phyloP scores from a whole-genome alignment of 306 rosid species.

The Cicer cuneatum region DNA sequence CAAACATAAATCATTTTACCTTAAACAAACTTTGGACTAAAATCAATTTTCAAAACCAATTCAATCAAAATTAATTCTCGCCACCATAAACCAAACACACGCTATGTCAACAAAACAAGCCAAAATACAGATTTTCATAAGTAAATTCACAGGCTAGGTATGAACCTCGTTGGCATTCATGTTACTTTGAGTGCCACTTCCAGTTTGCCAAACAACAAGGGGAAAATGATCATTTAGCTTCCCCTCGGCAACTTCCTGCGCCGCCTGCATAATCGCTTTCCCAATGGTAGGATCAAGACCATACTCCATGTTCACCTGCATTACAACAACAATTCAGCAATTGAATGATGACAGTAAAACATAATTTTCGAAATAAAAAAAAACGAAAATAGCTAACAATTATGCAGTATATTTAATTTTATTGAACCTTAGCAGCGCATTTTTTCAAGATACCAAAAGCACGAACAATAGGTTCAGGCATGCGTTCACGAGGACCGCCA shows the following conservation, averaged over 20 bases:
- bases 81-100: too few relatives aligned
- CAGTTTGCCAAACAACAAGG: slow-evolving; percentile 99
- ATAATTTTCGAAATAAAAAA: neutral
- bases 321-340: neutral
- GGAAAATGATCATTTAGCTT: slow-evolving; percentile 94
- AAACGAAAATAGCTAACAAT: neutral
- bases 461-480: slow-evolving; percentile 96
- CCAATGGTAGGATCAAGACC: slow-evolving; percentile 89
- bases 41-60: too few relatives aligned
- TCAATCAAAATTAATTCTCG: too few relatives aligned
- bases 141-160: neutral
- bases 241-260: slow-evolving; percentile 97
- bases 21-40: too few relatives aligned
- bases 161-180: slow-evolving; percentile 97
- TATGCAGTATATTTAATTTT: too few relatives aligned
- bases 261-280: slow-evolving; percentile 90
- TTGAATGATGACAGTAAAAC: slow-evolving; percentile 4
- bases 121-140: neutral
- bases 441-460: slow-evolving; percentile 91
- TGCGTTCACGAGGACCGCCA: slow-evolving; percentile 94
- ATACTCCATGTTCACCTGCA: slow-evolving; percentile 88
- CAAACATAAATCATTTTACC: too few relatives aligned
- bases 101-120: neutral
- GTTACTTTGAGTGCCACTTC: slow-evolving; percentile 98
- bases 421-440: slow-evolving; percentile 84